phyloP scores from a whole-genome alignment of 2,329 filamentous ascomycete species.

The Venturia pyrina region DNA sequence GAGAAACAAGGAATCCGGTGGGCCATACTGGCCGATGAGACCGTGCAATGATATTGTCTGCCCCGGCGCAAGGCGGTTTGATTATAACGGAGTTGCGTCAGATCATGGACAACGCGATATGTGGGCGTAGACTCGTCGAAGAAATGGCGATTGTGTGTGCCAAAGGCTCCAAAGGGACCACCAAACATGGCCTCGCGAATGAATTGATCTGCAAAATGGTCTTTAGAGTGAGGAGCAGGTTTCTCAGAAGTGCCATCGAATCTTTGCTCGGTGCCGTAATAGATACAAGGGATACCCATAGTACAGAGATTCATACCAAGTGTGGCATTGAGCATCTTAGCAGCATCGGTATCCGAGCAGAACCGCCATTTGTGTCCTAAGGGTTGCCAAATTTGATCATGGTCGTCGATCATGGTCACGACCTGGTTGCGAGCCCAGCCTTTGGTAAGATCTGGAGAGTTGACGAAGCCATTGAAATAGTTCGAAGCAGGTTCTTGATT shows the following conservation, averaged over 20 bases:
- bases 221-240: neutral
- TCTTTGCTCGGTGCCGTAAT: constrained; percentile 20
- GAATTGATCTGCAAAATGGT: constrained; percentile 15
- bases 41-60: neutral
- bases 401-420: constrained; percentile 19
- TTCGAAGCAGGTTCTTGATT: neutral
- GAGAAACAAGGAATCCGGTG: constrained; percentile 13
- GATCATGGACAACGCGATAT: constrained; percentile 2
- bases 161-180: constrained; percentile 18
- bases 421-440: constrained; percentile 18
- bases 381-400: constrained; percentile 14
- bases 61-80: neutral
- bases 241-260: constrained; percentile 16
- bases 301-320: constrained; percentile 18
- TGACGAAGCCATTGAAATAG: constrained; percentile 18
- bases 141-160: constrained; percentile 17
- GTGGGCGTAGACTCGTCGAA: constrained; percentile 15
- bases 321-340: constrained; percentile 15
- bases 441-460: constrained; percentile 15
- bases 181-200: constrained; percentile 21
- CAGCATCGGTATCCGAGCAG: constrained; percentile 14
- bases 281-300: constrained; percentile 20
- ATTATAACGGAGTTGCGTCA: neutral
- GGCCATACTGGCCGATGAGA: constrained; percentile 4
- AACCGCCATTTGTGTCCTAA: constrained; percentile 17